A percentile compares a stretch with the other conserved stretches of the same genome.
Evolutionary conservation across 352 stramenopile genomes (phyloP).

Genomic region (Halophytophthora polymorphica): DNA sequence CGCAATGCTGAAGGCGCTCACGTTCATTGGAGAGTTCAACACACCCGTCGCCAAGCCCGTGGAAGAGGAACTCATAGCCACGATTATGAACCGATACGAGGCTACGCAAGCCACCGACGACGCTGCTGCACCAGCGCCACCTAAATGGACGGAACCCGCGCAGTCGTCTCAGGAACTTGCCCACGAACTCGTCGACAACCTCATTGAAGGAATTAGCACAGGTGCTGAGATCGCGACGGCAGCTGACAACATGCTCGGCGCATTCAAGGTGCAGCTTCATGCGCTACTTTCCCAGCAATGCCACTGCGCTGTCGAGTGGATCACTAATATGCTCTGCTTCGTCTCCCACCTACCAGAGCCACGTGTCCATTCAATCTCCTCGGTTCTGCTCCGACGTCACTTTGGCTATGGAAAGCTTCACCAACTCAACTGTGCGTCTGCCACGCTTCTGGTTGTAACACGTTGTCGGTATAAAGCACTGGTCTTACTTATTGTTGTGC

Average conservation of each 20-base stretch:
- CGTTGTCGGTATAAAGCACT: neutral
- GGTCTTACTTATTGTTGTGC: neutral
- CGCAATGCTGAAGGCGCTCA: constrained; percentile 59
- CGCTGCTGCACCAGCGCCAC: neutral
- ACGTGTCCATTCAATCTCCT: constrained; percentile 68
- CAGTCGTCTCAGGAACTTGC: constrained; percentile 30
- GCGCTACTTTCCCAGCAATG: neutral
- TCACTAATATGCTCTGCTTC: too few relatives aligned
- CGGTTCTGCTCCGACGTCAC: constrained; percentile 58
- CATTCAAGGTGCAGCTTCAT: constrained; percentile 63
- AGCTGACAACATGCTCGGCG: constrained; percentile 61
- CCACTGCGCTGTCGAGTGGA: too few relatives aligned
- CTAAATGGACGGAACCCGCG: neutral
- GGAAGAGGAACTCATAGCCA: constrained; percentile 69
- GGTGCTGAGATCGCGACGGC: constrained; percentile 65
- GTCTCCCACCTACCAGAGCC: constrained; percentile 32
- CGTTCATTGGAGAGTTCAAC: constrained; percentile 79
- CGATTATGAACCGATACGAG: constrained; percentile 73
- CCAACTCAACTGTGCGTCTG: constrained; percentile 27
- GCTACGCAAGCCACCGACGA: constrained; percentile 25
- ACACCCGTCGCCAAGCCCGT: constrained; percentile 53
- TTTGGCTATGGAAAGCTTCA: constrained; percentile 32
- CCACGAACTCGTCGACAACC: constrained; percentile 37
- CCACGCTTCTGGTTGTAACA: neutral
- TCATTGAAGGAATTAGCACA: constrained; percentile 61